Percentiles rank a stretch among this genome's conserved stretches.
Conservation (phyloP, 2,329 filamentous ascomycete species). For the Trichoderma sp. region DNA sequence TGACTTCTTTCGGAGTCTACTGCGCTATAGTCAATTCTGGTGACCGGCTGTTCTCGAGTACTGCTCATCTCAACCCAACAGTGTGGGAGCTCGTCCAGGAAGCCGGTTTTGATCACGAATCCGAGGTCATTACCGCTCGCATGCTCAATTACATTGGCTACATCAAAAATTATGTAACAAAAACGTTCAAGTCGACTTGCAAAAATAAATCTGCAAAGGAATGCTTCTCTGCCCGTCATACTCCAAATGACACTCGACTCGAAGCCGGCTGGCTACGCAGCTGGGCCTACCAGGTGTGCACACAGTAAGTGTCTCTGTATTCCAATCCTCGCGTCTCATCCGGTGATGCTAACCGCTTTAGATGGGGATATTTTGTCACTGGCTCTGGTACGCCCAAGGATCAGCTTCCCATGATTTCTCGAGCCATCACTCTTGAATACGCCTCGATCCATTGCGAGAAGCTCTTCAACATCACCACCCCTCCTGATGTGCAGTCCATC, state of each 20-base stretch:
- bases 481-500: constrained; percentile 66
- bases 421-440: constrained; percentile 68
- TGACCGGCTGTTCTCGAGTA: constrained; percentile 48
- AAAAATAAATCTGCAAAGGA: constrained; percentile 35
- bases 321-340: background rate
- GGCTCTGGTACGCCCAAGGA: constrained; percentile 68
- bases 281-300: constrained; percentile 61
- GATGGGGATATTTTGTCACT: constrained; percentile 80
- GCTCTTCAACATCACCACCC: constrained; percentile 69
- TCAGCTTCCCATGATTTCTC: constrained; percentile 71
- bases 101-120: constrained; percentile 48
- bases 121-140: constrained; percentile 45
- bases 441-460: constrained; percentile 63
- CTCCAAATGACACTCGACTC: constrained; percentile 33
- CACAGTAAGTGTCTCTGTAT: constrained; percentile 47
- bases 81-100: constrained; percentile 47
- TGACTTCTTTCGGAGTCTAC: constrained; percentile 50
- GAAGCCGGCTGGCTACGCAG: constrained; percentile 40
- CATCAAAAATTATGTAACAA: constrained; percentile 42
- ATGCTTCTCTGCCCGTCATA: constrained; percentile 40
- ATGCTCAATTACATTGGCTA: constrained; percentile 59
- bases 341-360: constrained; percentile 33
- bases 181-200: constrained; percentile 34
- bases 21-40: constrained; percentile 52
- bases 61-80: constrained; percentile 41